A percentile compares a stretch with the other conserved stretches of the same genome.
Evolutionary conservation across 805 yeast species (phyloP).

Genomic region (Candida krabiensis): DNA sequence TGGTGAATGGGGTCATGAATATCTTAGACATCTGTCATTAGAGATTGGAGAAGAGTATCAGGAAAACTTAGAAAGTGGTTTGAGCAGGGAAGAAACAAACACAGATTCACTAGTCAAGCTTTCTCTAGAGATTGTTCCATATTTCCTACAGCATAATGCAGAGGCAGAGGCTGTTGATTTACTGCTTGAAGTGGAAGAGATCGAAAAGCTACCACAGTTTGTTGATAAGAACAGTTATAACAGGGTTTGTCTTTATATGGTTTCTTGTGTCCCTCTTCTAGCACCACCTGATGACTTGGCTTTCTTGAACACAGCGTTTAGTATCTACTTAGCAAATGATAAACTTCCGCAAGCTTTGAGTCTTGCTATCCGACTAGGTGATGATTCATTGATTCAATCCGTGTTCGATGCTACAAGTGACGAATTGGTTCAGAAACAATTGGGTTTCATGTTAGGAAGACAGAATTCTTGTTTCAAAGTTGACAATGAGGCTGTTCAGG

Average conservation of each 20-base stretch:
- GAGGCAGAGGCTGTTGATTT: conserved; percentile 98
- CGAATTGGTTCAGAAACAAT: conserved; percentile 74
- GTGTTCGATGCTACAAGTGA: conserved; percentile 84
- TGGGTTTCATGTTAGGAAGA: conserved; percentile 84
- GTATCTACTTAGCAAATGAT: conserved; percentile 76
- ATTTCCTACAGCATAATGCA: conserved; percentile 90
- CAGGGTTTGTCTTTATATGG: conserved; percentile 92
- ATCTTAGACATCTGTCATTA: conserved; percentile 90
- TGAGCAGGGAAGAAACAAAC: conserved; percentile 22
- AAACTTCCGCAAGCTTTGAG: conserved; percentile 88
- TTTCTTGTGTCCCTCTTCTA: conserved; percentile 91
- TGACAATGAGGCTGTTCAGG: conserved; percentile 75
- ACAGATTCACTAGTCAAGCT: conserved; percentile 50
- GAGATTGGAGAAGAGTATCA: conserved; percentile 90
- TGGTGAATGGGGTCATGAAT: conserved; percentile 97
- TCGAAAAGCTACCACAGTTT: conserved; percentile 77
- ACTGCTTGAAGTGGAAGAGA: conserved; percentile 82
- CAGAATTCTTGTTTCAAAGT: conserved; percentile 79
- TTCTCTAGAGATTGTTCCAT: conserved; percentile 79
- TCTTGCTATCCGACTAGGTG: conserved; percentile 85
- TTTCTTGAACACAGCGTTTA: conserved; percentile 83
- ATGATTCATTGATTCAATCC: conserved; percentile 69
- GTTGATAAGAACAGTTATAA: conserved; percentile 83
- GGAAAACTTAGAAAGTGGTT: conserved; percentile 36
- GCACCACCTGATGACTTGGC: conserved; percentile 93